Evolutionary conservation across 108 stramenopile genomes (phyloP), one percentile per base, ranked within the genome.

Genomic region (Pseudonitzschia pungens): DNA sequence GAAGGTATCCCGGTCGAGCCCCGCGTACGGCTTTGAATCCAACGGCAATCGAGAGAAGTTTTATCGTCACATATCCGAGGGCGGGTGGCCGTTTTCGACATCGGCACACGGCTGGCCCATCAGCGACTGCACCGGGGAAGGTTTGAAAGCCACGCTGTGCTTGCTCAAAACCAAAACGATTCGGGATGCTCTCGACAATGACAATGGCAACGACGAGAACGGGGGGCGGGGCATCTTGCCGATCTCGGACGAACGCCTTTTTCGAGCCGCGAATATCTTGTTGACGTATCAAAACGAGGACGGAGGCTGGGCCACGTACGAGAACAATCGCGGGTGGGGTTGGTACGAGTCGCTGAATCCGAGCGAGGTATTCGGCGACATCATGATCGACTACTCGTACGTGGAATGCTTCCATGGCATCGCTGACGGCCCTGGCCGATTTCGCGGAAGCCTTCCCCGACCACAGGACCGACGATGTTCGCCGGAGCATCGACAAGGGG

Each of bases 311-410:
- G 97, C 99, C 8, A 98, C 99, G 31, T 99, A 99, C 77, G 99
- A 99, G 84, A 98, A 97, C 77, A 98, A 96, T 74, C 90, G 99
- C 53, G 99, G 99, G 22, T 96, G 90, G 81, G 89, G 92, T 29
- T 98, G 96, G 95, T 98, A 97, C 73, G 99, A 99, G 86, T 69
- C 82, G 54, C 84, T 99, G 55, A 99, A 99, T 84, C 99, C 99
- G 4, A 89, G 89, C 41, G 97, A 99, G 73, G 97, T 96, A 0
- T 99, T 99, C 77, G 99, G 99, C 14, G 97, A 98, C 74, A 99
- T 99, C 74, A 99, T 99, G 99, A 98, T 99, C 75, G 99, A 99
- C 72, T 99, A 99, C 76, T 96, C 96, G 9, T 99, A 99, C 81
- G 96, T 95, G 11, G 99, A 99, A 81, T 97, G 97, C 80, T 92